phyloP scores from a whole-genome alignment of 208 protist genomes.

The Trypanosoma scelopori region DNA sequence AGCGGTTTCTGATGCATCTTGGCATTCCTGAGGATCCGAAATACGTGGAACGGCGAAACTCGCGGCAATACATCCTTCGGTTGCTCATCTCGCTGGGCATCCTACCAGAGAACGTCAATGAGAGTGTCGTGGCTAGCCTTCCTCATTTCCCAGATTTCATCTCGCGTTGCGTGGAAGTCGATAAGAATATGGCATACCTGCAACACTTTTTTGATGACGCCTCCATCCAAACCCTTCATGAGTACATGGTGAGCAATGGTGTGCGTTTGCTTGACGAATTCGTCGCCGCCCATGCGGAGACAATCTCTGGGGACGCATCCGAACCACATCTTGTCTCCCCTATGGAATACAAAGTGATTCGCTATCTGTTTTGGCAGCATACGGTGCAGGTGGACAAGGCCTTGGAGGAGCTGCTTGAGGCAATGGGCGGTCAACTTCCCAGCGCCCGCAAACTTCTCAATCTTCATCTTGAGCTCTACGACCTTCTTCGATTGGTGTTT shows the following conservation, averaged over 20 bases:
- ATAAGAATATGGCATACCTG: slow-evolving; percentile 64
- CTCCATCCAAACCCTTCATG: slow-evolving; percentile 46
- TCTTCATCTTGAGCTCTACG: slow-evolving; percentile 80
- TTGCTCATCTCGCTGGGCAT: slow-evolving; percentile 58
- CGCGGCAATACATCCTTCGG: slow-evolving; percentile 44
- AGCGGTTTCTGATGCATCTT: slow-evolving; percentile 76
- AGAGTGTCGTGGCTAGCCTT: slow-evolving; percentile 63
- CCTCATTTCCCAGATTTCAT: slow-evolving; percentile 79
- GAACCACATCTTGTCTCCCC: slow-evolving; percentile 37
- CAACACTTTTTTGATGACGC: slow-evolving; percentile 50
- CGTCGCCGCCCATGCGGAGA: slow-evolving; percentile 34
- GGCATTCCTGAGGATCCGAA: slow-evolving; percentile 78
- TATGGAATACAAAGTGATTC: slow-evolving; percentile 68
- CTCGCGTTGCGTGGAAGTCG: slow-evolving; percentile 70
- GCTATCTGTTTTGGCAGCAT: slow-evolving; percentile 86
- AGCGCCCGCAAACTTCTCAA: slow-evolving; percentile 79
- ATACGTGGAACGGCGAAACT: slow-evolving; percentile 62
- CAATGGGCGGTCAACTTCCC: slow-evolving; percentile 55
- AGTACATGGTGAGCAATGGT: slow-evolving; percentile 64
- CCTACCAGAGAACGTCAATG: slow-evolving; percentile 55
- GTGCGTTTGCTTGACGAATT: slow-evolving; percentile 64
- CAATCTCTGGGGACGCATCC: slow-evolving; percentile 16
- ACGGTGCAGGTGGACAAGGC: slow-evolving; percentile 74
- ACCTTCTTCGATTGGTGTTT: slow-evolving; percentile 77
- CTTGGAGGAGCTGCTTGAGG: slow-evolving; percentile 63